Evolutionary conservation across 1,284 basidiomycete genomes (phyloP).

Genomic region (Puccinia triticina): DNA sequence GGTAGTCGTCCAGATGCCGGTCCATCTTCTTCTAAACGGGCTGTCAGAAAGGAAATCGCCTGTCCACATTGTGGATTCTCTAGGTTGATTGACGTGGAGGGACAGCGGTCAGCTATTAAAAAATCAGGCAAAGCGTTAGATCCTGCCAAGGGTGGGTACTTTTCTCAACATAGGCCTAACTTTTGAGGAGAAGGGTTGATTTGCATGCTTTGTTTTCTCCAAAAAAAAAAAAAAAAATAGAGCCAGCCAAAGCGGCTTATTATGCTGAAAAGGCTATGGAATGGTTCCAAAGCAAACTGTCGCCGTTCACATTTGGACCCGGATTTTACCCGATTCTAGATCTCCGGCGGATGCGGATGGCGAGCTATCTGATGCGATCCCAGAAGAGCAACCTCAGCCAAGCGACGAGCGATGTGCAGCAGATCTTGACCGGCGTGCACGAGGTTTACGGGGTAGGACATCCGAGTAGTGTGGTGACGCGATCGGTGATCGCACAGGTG

Average conservation of each 20-base stretch:
- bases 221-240: no score
- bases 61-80: conserved; percentile 49
- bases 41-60: conserved; percentile 36
- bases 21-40: conserved; percentile 22
- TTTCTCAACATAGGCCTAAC: not conserved
- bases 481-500: conserved; percentile 22
- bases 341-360: conserved; percentile 42
- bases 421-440: conserved; percentile 32
- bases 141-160: conserved; percentile 31
- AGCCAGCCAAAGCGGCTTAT: conserved; percentile 47
- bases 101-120: conserved; percentile 45
- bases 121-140: conserved; percentile 43
- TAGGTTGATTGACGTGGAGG: conserved; percentile 46
- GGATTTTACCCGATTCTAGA: conserved; percentile 49
- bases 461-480: conserved; percentile 34
- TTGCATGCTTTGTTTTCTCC: not conserved
- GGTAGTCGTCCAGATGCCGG: conserved; percentile 40
- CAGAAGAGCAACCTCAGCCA: conserved; percentile 30
- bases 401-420: conserved; percentile 32
- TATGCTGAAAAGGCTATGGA: conserved; percentile 50
- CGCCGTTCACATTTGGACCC: conserved; percentile 45
- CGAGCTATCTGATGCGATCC: conserved; percentile 25
- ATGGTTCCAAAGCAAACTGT: conserved; percentile 48
- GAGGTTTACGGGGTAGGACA: conserved; percentile 28
- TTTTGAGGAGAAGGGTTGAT: not conserved